Conservation (phyloP, 495 filamentous ascomycete species). For the Aspergillus ostianus region DNA sequence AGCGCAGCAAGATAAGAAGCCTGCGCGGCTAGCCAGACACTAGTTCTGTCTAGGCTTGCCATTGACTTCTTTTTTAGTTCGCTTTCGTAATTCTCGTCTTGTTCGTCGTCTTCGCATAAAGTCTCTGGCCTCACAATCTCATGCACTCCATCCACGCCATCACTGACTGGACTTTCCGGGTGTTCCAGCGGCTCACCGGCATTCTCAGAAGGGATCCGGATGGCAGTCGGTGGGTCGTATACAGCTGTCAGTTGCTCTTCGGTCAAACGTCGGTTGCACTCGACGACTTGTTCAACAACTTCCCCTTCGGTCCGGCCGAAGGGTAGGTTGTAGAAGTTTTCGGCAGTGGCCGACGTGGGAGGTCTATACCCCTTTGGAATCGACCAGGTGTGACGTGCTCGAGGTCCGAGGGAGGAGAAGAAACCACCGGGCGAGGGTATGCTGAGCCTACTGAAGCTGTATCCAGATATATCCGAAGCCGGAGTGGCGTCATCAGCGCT, state of each 20-base stretch:
- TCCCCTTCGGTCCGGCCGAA: slow-evolving; percentile 55
- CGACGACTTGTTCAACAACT: slow-evolving; percentile 66
- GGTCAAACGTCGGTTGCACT: slow-evolving; percentile 52
- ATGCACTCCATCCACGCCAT: slow-evolving; percentile 31
- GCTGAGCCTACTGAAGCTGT: slow-evolving; percentile 66
- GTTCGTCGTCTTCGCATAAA: slow-evolving; percentile 53
- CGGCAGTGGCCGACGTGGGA: slow-evolving; percentile 75
- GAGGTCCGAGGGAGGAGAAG: slow-evolving; percentile 75
- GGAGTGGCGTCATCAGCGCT: slow-evolving; percentile 47
- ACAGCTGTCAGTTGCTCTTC: slow-evolving; percentile 45
- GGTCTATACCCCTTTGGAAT: slow-evolving; percentile 45
- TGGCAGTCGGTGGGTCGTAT: slow-evolving; percentile 60
- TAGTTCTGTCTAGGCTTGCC: slow-evolving; percentile 74
- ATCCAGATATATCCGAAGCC: slow-evolving; percentile 45
- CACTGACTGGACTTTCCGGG: slow-evolving; percentile 33
- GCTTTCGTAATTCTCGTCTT: slow-evolving; percentile 66
- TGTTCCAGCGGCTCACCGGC: slow-evolving; percentile 21
- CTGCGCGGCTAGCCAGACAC: slow-evolving; percentile 77
- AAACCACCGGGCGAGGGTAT: slow-evolving; percentile 90
- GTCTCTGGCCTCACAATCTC: slow-evolving; percentile 32
- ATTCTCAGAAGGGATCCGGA: slow-evolving; percentile 32
- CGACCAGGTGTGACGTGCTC: slow-evolving; percentile 75
- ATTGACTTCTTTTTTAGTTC: slow-evolving; percentile 63
- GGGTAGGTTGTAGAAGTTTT: slow-evolving; percentile 79
- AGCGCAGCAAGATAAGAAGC: slow-evolving; percentile 72